Base-by-base conservation (phyloP, 2,329 filamentous ascomycete species). In the Penicillium sp. region DNA sequence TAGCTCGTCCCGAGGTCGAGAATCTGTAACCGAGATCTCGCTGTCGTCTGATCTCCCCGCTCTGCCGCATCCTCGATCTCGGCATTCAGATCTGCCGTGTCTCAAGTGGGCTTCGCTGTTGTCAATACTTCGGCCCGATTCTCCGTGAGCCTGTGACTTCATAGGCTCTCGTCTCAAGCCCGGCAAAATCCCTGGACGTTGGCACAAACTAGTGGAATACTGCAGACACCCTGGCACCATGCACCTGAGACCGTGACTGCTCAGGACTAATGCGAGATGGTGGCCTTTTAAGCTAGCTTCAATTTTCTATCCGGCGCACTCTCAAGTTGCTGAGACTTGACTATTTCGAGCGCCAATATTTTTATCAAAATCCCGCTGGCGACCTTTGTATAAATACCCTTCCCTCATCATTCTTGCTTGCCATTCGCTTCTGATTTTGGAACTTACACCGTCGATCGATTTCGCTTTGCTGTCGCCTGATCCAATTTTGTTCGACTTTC, bases 161-260 rank as follows among this genome's bases (percentile, higher is more conserved):
- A 43, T 33, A 32, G n/a, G 41, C 33, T 17, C 13, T 52, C 28
- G 38, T 49, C 43, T 43, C 33, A 35, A 38, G 38, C 48, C 39
- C 57, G 28, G 29, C 31, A 42, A 48, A 46, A 39, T 43, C 50
- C 48, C 45, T 59, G 51, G 42, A 57, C 56, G 49, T 57, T 51
- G 48, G 50, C 55, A 58, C 53, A 54, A 57, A 54, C 57, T 53
- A 52, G 56, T 61, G 49, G 57, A 58, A 59, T 59, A 57, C 54
- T 57, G 58, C 61, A 63, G 59, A 53, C 52, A 58, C 54, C 59
- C 54, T 57, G 57, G 56, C 48, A 61, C 57, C 49, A 59, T 61
- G 57, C 57, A 56, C 54, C 48, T 43, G 56, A 54, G 47, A 53
- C 50, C 32, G 43, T 58, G 54, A 61, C 53, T 56, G 53, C 53